phyloP scores from a whole-genome alignment of 495 filamentous ascomycete genomes.

The Lichina pygmaea region DNA sequence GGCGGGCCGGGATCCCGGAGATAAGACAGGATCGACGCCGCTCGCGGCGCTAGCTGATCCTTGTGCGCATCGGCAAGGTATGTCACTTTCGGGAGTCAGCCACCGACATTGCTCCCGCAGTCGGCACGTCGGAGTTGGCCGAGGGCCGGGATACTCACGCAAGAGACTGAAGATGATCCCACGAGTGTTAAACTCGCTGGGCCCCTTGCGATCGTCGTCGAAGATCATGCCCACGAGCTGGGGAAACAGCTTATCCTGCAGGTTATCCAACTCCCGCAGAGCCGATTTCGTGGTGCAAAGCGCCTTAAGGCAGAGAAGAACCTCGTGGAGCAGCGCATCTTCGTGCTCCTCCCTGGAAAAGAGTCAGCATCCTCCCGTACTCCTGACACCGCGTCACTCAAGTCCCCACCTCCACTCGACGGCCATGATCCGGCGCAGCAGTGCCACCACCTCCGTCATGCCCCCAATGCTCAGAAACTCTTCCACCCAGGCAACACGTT shows the following conservation, averaged over 20 bases:
- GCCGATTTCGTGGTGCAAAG: slow-evolving; percentile 77
- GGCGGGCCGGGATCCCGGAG: slow-evolving; percentile 55
- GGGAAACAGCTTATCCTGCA: slow-evolving; percentile 64
- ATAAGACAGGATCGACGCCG: slow-evolving; percentile 44
- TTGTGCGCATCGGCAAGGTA: slow-evolving; percentile 38
- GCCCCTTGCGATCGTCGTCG: slow-evolving; percentile 89
- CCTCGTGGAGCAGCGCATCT: slow-evolving; percentile 75
- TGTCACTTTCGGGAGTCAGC: slow-evolving; percentile 19
- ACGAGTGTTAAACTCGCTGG: slow-evolving; percentile 82
- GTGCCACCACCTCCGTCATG: slow-evolving; percentile 68
- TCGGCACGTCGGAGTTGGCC: not conserved
- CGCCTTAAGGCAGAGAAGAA: slow-evolving; percentile 77
- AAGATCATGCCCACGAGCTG: slow-evolving; percentile 72
- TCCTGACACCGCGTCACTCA: not conserved
- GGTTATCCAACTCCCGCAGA: slow-evolving; percentile 48
- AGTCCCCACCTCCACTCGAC: slow-evolving; percentile 72
- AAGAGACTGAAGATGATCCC: slow-evolving; percentile 64
- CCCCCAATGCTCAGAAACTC: slow-evolving; percentile 68
- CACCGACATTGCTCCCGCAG: too few relatives aligned
- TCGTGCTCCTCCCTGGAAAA: slow-evolving; percentile 69
- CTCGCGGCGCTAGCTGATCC: slow-evolving; percentile 21
- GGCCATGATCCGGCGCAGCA: slow-evolving; percentile 73
- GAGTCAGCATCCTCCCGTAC: not conserved
- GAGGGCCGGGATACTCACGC: slow-evolving; percentile 11
- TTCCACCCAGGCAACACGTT: slow-evolving; percentile 87